Conservation (phyloP, 108 stramenopile species). For the Pseudonitzschia multistriata region DNA sequence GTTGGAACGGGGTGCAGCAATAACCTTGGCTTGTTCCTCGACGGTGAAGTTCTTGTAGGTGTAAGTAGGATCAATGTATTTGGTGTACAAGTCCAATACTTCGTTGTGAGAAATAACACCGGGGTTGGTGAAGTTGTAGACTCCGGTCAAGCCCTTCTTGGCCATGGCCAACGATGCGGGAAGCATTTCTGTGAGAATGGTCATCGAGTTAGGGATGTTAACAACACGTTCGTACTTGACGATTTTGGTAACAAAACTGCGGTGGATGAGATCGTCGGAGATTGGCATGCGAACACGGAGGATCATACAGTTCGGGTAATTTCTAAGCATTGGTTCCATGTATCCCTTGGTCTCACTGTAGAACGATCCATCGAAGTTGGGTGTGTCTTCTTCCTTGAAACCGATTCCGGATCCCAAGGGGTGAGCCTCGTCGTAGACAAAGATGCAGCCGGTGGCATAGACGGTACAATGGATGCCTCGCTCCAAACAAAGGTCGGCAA, state of each 20-base stretch:
- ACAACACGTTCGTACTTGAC: slow-evolving; percentile 96
- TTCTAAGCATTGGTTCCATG: slow-evolving; percentile 94
- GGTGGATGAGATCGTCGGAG: slow-evolving; percentile 93
- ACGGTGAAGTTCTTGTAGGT: slow-evolving; percentile 95
- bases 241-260: slow-evolving; percentile 99
- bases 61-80: slow-evolving; percentile 98
- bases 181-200: slow-evolving; percentile 95
- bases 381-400: slow-evolving; percentile 94
- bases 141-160: slow-evolving; percentile 85
- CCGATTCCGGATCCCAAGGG: slow-evolving; percentile 90
- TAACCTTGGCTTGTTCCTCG: slow-evolving; percentile 90
- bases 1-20: slow-evolving; percentile 97
- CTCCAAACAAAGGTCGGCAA: slow-evolving; percentile 87
- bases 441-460: slow-evolving; percentile 99
- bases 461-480: slow-evolving; percentile 94
- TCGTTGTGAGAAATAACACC: slow-evolving; percentile 99
- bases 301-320: slow-evolving; percentile 84
- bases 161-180: slow-evolving; percentile 94
- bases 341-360: slow-evolving; percentile 98
- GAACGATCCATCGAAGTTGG: slow-evolving; percentile 98
- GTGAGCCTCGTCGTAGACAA: slow-evolving; percentile 96
- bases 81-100: slow-evolving; percentile 95
- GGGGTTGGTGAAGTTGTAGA: slow-evolving; percentile 99
- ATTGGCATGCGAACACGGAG: slow-evolving; percentile 99
- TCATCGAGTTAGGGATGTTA: slow-evolving; percentile 99